A percentile compares a stretch with the other conserved stretches of the same genome.
Evolutionary conservation across 768 basidiomycete genomes (phyloP).

Genomic region (Pleurotus ostreatus): DNA sequence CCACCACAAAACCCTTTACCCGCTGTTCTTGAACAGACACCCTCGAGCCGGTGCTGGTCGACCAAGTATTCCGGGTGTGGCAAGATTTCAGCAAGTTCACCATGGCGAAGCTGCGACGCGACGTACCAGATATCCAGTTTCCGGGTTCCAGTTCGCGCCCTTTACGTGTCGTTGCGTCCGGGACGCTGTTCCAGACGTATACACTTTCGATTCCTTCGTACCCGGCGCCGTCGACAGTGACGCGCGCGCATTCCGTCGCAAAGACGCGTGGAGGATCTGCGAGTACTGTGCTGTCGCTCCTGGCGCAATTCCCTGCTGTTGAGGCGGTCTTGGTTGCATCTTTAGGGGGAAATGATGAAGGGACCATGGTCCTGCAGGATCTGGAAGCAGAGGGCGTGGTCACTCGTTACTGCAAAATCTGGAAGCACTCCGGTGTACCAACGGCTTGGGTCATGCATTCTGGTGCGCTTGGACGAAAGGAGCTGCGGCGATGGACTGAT

Average conservation of each 20-base stretch:
- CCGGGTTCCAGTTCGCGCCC: slow-evolving; percentile 25
- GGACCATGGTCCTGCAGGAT: slow-evolving; percentile 38
- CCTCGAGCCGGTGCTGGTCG: slow-evolving; percentile 1
- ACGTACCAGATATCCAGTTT: slow-evolving; percentile 12
- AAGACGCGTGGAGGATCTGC: slow-evolving; percentile 71
- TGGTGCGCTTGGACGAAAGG: slow-evolving; percentile 34
- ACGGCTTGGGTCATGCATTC: slow-evolving; percentile 80
- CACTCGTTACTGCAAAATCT: slow-evolving; percentile 42
- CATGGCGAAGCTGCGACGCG: slow-evolving; percentile 45
- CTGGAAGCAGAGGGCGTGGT: slow-evolving; percentile 13
- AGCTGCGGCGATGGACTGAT: background rate
- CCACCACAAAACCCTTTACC: background rate
- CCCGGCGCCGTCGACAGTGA: slow-evolving; percentile 51
- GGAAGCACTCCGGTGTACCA: slow-evolving; percentile 70
- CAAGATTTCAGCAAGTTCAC: slow-evolving; percentile 5
- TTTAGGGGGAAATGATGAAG: slow-evolving; percentile 70
- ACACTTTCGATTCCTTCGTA: slow-evolving; percentile 59
- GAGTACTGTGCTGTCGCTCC: slow-evolving; percentile 60
- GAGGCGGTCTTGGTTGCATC: slow-evolving; percentile 73
- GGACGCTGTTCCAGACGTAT: slow-evolving; percentile 78
- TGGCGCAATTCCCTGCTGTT: slow-evolving; percentile 66
- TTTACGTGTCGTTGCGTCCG: slow-evolving; percentile 75
- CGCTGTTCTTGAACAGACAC: background rate
- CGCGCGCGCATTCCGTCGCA: slow-evolving; percentile 70
- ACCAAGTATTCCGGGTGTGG: slow-evolving; percentile 2